A percentile compares a stretch with the other conserved stretches of the same genome.
These are phyloP conservation scores for Pseudogymnoascus sp. DNA, from an alignment of 2,329 filamentous ascomycete species.

Conservation along the genomic window DNA sequence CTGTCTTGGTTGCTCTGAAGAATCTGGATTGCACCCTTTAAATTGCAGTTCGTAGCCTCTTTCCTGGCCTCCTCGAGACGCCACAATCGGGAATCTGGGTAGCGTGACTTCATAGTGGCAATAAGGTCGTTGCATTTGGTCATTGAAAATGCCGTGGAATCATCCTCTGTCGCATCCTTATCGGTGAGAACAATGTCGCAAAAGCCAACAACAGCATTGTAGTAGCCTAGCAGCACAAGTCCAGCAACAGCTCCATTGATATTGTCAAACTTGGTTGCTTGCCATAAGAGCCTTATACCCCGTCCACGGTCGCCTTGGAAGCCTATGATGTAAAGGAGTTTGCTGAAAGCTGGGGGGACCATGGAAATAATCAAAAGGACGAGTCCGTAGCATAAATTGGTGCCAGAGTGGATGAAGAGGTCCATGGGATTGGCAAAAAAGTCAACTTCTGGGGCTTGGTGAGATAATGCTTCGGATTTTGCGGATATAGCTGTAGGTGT, in stretches of 20 bases:
- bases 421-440: conserved; percentile 70
- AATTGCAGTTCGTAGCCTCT: conserved; percentile 54
- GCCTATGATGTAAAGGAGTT: conserved; percentile 76
- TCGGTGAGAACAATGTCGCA: conserved; percentile 74
- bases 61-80: conserved; percentile 78
- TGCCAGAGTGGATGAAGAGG: conserved; percentile 79
- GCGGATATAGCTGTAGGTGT: conserved; percentile 9
- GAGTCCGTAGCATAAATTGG: conserved; percentile 82
- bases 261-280: conserved; percentile 74
- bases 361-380: conserved; percentile 82
- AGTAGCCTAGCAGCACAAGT: conserved; percentile 72
- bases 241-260: conserved; percentile 88
- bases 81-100: conserved; percentile 80
- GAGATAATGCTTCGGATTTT: conserved; percentile 25
- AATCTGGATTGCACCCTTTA: conserved; percentile 59
- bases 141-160: conserved; percentile 62
- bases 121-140: conserved; percentile 60
- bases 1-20: conserved; percentile 52
- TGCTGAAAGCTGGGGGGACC: conserved; percentile 83
- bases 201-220: conserved; percentile 77
- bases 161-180: conserved; percentile 42
- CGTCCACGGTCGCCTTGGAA: conserved; percentile 81
- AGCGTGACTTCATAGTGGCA: conserved; percentile 62
- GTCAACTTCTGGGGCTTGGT: conserved; percentile 49
- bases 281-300: conserved; percentile 82